Evolutionary conservation across 768 basidiomycete genomes (phyloP).

Genomic region (Serpula lacrymans): DNA sequence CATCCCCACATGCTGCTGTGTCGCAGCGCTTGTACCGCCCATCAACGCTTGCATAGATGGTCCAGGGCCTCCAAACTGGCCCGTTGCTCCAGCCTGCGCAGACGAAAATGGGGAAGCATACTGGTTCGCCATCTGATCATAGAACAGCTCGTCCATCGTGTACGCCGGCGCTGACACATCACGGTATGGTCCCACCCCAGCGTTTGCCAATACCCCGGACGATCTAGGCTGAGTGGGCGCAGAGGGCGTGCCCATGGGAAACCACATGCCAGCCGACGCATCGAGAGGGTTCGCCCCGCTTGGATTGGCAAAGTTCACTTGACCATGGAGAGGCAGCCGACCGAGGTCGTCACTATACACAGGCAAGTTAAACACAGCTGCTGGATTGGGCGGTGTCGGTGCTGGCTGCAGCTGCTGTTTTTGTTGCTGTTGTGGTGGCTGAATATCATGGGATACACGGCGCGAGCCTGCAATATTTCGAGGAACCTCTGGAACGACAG

Average conservation of each 20-base stretch:
- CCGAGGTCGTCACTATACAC: slow-evolving; percentile 59
- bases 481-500: slow-evolving; percentile 11
- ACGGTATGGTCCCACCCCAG: neutral
- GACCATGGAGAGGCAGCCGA: slow-evolving; percentile 44
- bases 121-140: slow-evolving; percentile 13
- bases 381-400: slow-evolving; percentile 8
- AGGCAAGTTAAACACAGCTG: slow-evolving; percentile 38
- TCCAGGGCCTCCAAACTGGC: neutral
- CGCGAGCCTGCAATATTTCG: slow-evolving; percentile 32
- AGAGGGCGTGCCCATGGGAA: slow-evolving; percentile 6
- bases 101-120: slow-evolving; percentile 3
- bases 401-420: slow-evolving; percentile 14
- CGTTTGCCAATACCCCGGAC: slow-evolving; percentile 1
- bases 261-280: slow-evolving; percentile 21
- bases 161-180: slow-evolving; percentile 7
- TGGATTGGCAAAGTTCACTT: slow-evolving; percentile 21
- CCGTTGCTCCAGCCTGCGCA: neutral
- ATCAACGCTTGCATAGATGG: too few species aligned
- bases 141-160: slow-evolving; percentile 19
- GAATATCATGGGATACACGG: slow-evolving; percentile 28
- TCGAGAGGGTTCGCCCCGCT: too few species aligned
- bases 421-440: slow-evolving; percentile 6
- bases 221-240: slow-evolving; percentile 2
- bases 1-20: slow-evolving; percentile 7
- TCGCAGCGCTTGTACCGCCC: neutral